Base-by-base conservation (phyloP, 495 filamentous ascomycete species). In the Penicillium malachiteum region DNA sequence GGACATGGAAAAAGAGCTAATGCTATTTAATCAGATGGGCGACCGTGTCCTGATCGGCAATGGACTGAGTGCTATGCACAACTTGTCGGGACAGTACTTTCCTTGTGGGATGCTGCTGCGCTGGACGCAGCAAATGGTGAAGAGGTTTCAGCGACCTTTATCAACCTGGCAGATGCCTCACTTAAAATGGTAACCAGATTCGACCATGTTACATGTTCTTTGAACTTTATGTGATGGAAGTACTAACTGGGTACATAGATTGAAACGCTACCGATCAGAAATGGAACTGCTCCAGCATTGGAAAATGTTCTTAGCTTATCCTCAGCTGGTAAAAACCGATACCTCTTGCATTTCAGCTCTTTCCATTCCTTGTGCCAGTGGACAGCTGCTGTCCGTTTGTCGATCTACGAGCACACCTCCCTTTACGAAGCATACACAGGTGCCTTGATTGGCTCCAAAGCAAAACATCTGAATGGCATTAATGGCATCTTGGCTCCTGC, bases 11-110 rank as follows among this genome's bases (percentile, higher is more conserved):
- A 26, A 30, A 32, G 18, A 45, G 48, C 54, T 66, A 58, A 58
- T 43, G 3, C 32, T 60, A 52, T 57, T 40, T 2, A 32, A 40
- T 10, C 66, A 97, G 92, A 92, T 70, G 94, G 94, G 31, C 88
- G 89, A 47, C 88, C 90, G 5, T 91, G 89, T 64, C 69, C 78
- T 10, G 94, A 97, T 71, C 86, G 95, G 57, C 88, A 85, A 53
- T 99, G 94, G 94, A 85, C 86, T 18, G 94, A 99, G 82, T 97
- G 90, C 70, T 99, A 97, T 74, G 94, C 92, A 5, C 94, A 97
- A 66, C 82, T 99, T 14, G 90, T 96, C 13, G 94, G 94, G 53
- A 97, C 93, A 0, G 89, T 97, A 17, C 77, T 99, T 45, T 97
- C 93, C 6, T 77, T 97, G 17, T 99, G 94, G 94, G 94, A 97